A percentile compares a stretch with the other conserved stretches of the same genome.
Evolutionary conservation across 2,329 filamentous ascomycete genomes (phyloP).

Genomic region (Capronia epimyces): DNA sequence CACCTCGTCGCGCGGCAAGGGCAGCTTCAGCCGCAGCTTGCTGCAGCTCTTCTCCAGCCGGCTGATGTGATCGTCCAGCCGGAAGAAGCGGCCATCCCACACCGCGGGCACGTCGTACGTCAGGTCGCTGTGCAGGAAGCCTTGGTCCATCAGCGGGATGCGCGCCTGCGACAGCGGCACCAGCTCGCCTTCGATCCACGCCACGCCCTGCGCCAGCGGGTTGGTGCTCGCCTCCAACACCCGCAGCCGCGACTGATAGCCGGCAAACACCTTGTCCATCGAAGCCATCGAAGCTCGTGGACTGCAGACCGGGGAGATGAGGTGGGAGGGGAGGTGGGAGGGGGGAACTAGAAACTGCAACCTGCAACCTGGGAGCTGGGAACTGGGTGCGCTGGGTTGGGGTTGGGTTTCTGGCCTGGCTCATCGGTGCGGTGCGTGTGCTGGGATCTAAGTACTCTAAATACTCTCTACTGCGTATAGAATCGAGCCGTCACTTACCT

Average conservation of each 20-base stretch:
- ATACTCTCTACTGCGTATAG: too few relatives aligned
- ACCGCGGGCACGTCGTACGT: constrained; percentile 51
- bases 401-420: too few relatives aligned
- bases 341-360: too few relatives aligned
- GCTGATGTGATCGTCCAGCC: constrained; percentile 46
- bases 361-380: too few relatives aligned
- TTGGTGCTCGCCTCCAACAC: constrained; percentile 36
- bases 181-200: constrained; percentile 45
- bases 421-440: not conserved
- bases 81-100: constrained; percentile 51
- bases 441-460: too few relatives aligned
- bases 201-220: constrained; percentile 43
- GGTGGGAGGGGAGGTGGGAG: not conserved
- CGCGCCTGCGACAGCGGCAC: constrained; percentile 44
- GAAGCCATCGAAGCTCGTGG: constrained; percentile 39
- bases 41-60: constrained; percentile 43
- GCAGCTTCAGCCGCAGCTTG: constrained; percentile 45
- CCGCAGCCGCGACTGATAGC: constrained; percentile 34
- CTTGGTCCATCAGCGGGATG: constrained; percentile 50
- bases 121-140: constrained; percentile 49
- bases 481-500: too few relatives aligned
- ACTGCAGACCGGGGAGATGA: not conserved
- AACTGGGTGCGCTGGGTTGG: too few relatives aligned
- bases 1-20: constrained; percentile 39
- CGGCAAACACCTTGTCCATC: constrained; percentile 43